Conservation (phyloP, 2,329 filamentous ascomycete genomes). For the Xylaria sp. region DNA sequence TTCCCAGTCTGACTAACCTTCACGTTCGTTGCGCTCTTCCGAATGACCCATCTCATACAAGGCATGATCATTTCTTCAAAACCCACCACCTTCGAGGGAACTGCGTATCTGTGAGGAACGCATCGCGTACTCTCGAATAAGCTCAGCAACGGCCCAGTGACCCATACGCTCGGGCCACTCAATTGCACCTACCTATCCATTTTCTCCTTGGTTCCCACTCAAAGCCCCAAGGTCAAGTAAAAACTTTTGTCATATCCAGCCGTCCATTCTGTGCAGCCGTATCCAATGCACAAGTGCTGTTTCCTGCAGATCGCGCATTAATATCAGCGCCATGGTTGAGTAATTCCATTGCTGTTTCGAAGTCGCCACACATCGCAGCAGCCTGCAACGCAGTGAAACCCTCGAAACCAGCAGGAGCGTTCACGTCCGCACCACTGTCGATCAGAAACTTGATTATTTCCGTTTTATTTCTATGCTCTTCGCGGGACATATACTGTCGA, state of each 20-base stretch:
- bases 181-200: not conserved
- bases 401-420: not conserved
- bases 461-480: not conserved
- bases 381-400: not conserved
- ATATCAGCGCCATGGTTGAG: not conserved
- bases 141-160: not conserved
- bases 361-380: not conserved
- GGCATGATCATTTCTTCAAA: not conserved
- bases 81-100: not conserved
- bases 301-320: not conserved
- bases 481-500: not conserved
- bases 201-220: not conserved
- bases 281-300: not conserved
- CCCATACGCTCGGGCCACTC: not conserved
- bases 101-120: not conserved
- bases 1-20: no score
- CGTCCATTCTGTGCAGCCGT: not conserved
- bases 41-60: no score
- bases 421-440: not conserved
- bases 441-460: not conserved
- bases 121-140: slow-evolving; percentile 1
- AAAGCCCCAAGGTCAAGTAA: slow-evolving; percentile 1
- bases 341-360: not conserved
- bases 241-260: slow-evolving; percentile 4
- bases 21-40: no score